Evolutionary conservation across 805 yeast species (phyloP).

Genomic region (Debaryomyces tyrocola): DNA sequence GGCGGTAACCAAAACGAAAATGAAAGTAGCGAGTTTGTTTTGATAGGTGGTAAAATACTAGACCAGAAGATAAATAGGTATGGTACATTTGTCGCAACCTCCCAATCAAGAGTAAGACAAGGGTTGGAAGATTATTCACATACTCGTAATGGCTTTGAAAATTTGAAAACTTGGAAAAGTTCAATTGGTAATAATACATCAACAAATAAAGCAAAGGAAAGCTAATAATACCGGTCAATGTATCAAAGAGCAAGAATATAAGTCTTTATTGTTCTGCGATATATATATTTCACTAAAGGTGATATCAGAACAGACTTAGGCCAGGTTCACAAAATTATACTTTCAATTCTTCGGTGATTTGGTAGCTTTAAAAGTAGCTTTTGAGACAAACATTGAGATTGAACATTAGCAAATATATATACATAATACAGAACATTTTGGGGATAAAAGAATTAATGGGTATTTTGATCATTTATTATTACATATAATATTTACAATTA

Average conservation of each 20-base stretch:
- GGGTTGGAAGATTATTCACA: conserved; percentile 73
- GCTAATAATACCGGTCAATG: no score
- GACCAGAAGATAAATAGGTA: conserved; percentile 82
- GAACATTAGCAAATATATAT: no score
- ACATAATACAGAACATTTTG: no score
- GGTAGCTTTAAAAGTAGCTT: no score
- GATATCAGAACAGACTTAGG: no score
- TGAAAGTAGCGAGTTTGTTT: conserved; percentile 55
- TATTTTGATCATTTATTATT: neutral
- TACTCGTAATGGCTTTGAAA: conserved; percentile 69
- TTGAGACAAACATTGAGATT: no score
- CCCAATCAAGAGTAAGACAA: conserved; percentile 61
- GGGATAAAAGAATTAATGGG: no score
- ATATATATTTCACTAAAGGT: no score
- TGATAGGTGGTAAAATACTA: conserved; percentile 72
- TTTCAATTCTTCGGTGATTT: no score
- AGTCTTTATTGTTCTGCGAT: no score
- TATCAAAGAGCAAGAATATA: no score
- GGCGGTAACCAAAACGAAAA: conserved; percentile 38
- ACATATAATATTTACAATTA: neutral
- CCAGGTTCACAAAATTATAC: no score
- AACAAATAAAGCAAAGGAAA: conserved; percentile 15
- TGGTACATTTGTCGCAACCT: conserved; percentile 87
- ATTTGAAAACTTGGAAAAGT: conserved; percentile 59
- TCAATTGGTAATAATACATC: conserved; percentile 44